phyloP scores from a whole-genome alignment of 257 asterid genomes.

The Ajuga chamaepitys region DNA sequence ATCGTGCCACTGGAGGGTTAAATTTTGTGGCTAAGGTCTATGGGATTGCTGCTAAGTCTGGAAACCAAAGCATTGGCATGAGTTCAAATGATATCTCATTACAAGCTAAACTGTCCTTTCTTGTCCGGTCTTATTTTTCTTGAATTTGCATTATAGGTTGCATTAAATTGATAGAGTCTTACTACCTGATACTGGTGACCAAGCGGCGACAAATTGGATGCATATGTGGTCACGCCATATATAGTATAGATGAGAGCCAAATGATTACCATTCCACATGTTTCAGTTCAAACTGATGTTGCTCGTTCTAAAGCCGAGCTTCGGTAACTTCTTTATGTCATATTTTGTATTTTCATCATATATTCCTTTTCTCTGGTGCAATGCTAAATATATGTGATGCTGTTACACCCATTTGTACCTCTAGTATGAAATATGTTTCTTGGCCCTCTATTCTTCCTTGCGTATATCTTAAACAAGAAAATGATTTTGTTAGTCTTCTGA shows the following conservation, averaged over 20 bases:
- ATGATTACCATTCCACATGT: constrained; percentile 85
- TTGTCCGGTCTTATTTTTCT: constrained; percentile 1
- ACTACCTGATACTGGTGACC: constrained; percentile 86
- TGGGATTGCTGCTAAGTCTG: constrained; percentile 88
- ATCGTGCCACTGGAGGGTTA: constrained; percentile 96
- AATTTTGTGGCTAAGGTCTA: constrained; percentile 85
- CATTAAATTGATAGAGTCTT: constrained; percentile 83
- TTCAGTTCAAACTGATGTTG: constrained; percentile 93
- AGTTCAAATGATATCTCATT: constrained; percentile 3
- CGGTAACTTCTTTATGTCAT: constrained; percentile 45
- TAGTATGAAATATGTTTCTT: not conserved
- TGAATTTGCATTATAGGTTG: constrained; percentile 56
- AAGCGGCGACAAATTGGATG: constrained; percentile 88
- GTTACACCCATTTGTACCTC: not conserved
- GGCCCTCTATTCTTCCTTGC: not conserved
- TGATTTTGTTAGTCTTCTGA: not conserved
- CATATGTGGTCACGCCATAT: constrained; percentile 95
- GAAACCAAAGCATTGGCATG: constrained; percentile 9
- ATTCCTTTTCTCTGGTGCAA: not conserved
- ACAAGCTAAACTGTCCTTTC: not conserved
- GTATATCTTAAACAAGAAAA: not conserved
- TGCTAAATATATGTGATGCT: not conserved
- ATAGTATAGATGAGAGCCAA: constrained; percentile 91
- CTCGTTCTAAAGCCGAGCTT: constrained; percentile 93
- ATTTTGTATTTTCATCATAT: not conserved